A percentile compares a stretch with the other conserved stretches of the same genome.
Conservation (phyloP, 495 filamentous ascomycete species). For the Tuber aestivum region DNA sequence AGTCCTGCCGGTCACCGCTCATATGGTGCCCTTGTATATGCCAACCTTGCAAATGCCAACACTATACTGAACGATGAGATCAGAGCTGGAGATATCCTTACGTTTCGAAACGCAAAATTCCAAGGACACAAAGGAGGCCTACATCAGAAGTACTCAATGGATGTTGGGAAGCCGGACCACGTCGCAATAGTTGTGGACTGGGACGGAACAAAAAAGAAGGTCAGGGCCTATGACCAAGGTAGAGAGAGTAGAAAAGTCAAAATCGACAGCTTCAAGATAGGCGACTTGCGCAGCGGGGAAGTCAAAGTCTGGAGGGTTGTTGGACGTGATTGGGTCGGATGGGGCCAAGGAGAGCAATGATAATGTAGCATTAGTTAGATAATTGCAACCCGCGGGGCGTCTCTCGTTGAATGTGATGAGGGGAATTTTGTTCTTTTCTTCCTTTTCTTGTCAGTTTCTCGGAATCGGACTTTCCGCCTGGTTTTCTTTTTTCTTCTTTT, state of each 20-base stretch:
- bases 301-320: constrained; percentile 97
- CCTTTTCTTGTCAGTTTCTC: constrained; percentile 2
- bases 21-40: constrained; percentile 87
- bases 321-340: constrained; percentile 85
- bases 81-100: constrained; percentile 85
- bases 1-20: constrained; percentile 75
- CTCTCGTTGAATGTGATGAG: not conserved
- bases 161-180: constrained; percentile 89
- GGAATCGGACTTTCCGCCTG: not conserved
- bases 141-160: constrained; percentile 84
- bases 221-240: constrained; percentile 91
- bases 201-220: constrained; percentile 98
- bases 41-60: constrained; percentile 87
- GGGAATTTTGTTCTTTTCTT: constrained; percentile 8
- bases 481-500: not conserved
- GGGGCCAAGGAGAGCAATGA: constrained; percentile 49
- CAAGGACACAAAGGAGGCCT: constrained; percentile 92
- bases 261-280: constrained; percentile 85
- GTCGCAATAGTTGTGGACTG: constrained; percentile 96
- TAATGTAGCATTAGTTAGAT: constrained; percentile 2
- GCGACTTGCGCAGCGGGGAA: constrained; percentile 86
- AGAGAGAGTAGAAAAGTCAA: constrained; percentile 92
- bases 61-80: constrained; percentile 90
- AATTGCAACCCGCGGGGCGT: not conserved
- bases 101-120: constrained; percentile 88